Percentiles rank a stretch among this genome's conserved stretches.
Conservation (phyloP, 2,329 filamentous ascomycete genomes). For the Stemphylium vesicarium region DNA sequence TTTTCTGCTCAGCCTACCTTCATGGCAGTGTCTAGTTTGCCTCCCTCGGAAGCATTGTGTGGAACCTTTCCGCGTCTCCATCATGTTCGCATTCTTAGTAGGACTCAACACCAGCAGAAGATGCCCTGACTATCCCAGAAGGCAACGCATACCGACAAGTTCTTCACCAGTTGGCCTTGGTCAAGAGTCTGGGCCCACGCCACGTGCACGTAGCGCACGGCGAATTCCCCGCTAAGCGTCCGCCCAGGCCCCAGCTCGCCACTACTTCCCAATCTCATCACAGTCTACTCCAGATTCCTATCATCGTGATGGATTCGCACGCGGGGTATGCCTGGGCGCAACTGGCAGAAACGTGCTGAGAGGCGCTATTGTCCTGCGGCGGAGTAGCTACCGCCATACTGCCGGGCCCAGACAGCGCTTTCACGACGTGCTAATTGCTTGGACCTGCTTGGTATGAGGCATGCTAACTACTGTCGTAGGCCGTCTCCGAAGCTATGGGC, state of each 20-base stretch:
- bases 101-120: not conserved
- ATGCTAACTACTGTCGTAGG: constrained; percentile 4
- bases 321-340: constrained; percentile 11
- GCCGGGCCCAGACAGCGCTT: constrained; percentile 4
- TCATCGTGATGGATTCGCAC: not conserved
- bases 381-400: constrained; percentile 11
- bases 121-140: constrained; percentile 2
- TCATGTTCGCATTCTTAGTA: not conserved
- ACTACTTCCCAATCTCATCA: not conserved
- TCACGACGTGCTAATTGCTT: constrained; percentile 1
- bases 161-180: not conserved
- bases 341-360: constrained; percentile 1
- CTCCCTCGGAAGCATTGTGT: not conserved
- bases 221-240: constrained; percentile 7
- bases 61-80: constrained; percentile 6
- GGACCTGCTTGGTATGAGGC: not conserved
- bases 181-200: constrained; percentile 17
- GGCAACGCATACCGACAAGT: constrained; percentile 9
- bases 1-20: not conserved
- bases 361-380: not conserved
- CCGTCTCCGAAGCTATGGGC: constrained; percentile 12
- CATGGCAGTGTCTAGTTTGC: not conserved
- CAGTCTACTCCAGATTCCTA: constrained; percentile 3
- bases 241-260: constrained; percentile 8
- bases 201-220: constrained; percentile 12